Percentiles rank a stretch among this genome's conserved stretches.
Evolutionary conservation across 768 basidiomycete genomes (phyloP).

Genomic region (Amanita inopinata): DNA sequence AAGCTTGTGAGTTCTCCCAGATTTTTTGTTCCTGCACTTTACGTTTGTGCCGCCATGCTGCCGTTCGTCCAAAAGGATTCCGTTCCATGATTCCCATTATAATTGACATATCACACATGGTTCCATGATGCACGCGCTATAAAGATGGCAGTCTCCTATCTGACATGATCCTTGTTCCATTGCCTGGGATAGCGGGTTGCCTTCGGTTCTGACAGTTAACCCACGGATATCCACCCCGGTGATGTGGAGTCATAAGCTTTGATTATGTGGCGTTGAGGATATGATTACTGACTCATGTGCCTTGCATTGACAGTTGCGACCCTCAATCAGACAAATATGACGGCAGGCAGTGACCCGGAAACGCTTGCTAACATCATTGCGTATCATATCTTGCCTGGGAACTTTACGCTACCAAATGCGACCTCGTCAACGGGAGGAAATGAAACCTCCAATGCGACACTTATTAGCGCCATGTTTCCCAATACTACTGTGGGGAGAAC

Average conservation of each 20-base stretch:
- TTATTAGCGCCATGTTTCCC: conserved; percentile 34
- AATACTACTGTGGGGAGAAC: conserved; percentile 58
- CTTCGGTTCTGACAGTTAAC: too few relatives aligned
- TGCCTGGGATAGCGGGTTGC: too few relatives aligned
- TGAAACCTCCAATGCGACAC: conserved; percentile 13
- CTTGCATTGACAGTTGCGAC: neutral
- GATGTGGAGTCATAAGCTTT: too few relatives aligned
- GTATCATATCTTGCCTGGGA: conserved; percentile 10
- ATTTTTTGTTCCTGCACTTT: conserved; percentile 1
- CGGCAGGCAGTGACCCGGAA: neutral
- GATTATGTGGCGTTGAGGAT: too few relatives aligned
- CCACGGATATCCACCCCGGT: too few relatives aligned
- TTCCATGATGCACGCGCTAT: too few relatives aligned
- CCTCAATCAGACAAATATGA: conserved; percentile 6
- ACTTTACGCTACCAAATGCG: conserved; percentile 7
- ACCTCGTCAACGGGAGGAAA: conserved; percentile 7
- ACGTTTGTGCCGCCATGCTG: conserved; percentile 3
- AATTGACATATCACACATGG: too few relatives aligned
- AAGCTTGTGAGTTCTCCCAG: conserved; percentile 33
- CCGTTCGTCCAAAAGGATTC: conserved; percentile 18
- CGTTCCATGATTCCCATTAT: neutral
- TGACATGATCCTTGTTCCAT: too few relatives aligned
- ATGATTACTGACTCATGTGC: too few relatives aligned
- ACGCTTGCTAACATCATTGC: conserved; percentile 9
- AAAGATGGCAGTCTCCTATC: too few relatives aligned